Evolutionary conservation across 495 filamentous ascomycete species (phyloP).

Genomic region (Pseudotulostoma volvatum): DNA sequence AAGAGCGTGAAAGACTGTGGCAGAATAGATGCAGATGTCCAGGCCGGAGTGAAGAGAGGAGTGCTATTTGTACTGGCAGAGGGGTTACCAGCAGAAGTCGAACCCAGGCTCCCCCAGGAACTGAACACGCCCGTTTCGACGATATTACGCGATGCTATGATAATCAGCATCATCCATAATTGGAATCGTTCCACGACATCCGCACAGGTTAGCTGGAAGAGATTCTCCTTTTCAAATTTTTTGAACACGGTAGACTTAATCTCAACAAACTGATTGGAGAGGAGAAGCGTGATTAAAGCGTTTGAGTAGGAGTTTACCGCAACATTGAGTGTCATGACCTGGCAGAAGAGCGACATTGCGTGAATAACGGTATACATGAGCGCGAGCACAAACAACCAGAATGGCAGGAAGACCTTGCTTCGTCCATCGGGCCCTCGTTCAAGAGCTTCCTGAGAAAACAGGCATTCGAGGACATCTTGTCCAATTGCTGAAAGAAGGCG

Average conservation of each 20-base stretch:
- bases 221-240: slow-evolving; percentile 91
- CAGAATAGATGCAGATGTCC: slow-evolving; percentile 45
- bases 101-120: slow-evolving; percentile 23
- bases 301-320: slow-evolving; percentile 99
- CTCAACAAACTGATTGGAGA: slow-evolving; percentile 96
- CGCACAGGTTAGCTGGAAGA: slow-evolving; percentile 91
- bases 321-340: slow-evolving; percentile 93
- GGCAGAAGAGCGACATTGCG: slow-evolving; percentile 78
- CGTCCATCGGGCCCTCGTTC: slow-evolving; percentile 75
- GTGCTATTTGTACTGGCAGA: slow-evolving; percentile 30
- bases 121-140: slow-evolving; percentile 64
- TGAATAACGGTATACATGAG: slow-evolving; percentile 78
- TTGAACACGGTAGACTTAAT: slow-evolving; percentile 97
- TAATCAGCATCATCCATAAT: slow-evolving; percentile 88
- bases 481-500: slow-evolving; percentile 77
- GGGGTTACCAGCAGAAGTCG: slow-evolving; percentile 14
- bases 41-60: slow-evolving; percentile 29
- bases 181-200: slow-evolving; percentile 97
- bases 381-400: slow-evolving; percentile 79
- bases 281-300: slow-evolving; percentile 72
- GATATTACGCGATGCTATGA: slow-evolving; percentile 88
- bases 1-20: slow-evolving; percentile 80
- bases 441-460: slow-evolving; percentile 83
- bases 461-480: slow-evolving; percentile 89
- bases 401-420: slow-evolving; percentile 79